phyloP scores from a whole-genome alignment of 1,139 yeast genomes.

The Yamadazyma mexicana region DNA sequence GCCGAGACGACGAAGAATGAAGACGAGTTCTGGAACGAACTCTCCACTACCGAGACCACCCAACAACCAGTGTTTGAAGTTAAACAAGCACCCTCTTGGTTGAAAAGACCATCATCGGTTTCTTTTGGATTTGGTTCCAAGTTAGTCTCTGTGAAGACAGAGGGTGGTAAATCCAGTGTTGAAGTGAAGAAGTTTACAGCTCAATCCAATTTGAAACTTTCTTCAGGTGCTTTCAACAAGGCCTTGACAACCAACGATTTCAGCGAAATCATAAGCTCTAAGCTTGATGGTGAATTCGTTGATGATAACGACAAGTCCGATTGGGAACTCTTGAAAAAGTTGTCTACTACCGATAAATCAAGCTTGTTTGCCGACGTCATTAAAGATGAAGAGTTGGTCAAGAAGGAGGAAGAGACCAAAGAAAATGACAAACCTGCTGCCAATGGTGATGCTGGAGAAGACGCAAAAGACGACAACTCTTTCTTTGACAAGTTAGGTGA shows the following conservation, averaged over 20 bases:
- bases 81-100: slow-evolving; percentile 89
- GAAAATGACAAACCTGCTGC: not conserved
- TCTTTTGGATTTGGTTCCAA: slow-evolving; percentile 95
- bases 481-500: slow-evolving; percentile 49
- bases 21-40: slow-evolving; percentile 82
- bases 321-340: slow-evolving; percentile 70
- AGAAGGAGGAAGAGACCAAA: not conserved
- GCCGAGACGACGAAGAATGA: slow-evolving; percentile 51
- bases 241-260: slow-evolving; percentile 63
- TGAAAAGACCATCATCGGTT: slow-evolving; percentile 71
- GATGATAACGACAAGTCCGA: slow-evolving; percentile 58
- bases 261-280: slow-evolving; percentile 53
- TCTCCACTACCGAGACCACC: slow-evolving; percentile 64
- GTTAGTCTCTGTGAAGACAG: slow-evolving; percentile 57
- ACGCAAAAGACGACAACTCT: slow-evolving; percentile 30
- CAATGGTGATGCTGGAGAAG: slow-evolving; percentile 6
- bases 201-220: slow-evolving; percentile 35
- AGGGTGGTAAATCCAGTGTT: slow-evolving; percentile 45
- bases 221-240: slow-evolving; percentile 49
- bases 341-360: slow-evolving; percentile 52
- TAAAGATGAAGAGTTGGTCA: slow-evolving; percentile 17
- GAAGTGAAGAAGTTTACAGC: slow-evolving; percentile 50
- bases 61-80: slow-evolving; percentile 69
- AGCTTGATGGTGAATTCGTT: slow-evolving; percentile 36
- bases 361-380: slow-evolving; percentile 27